Evolutionary conservation across 108 stramenopile species (phyloP).

Genomic region (Cyclotella baltica): DNA sequence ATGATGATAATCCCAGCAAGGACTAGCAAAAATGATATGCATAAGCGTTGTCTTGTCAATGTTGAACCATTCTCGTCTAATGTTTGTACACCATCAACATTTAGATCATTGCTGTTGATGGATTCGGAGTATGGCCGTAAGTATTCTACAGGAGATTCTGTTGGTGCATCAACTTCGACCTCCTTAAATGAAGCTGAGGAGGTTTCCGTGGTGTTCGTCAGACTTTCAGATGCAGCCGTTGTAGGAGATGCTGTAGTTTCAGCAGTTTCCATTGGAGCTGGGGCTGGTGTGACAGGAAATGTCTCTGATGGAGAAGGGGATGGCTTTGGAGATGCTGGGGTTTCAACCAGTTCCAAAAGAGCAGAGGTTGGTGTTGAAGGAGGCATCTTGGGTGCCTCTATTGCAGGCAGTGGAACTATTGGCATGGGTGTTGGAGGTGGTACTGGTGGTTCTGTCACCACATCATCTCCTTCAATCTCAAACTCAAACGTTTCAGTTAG

Average conservation of each 20-base stretch:
- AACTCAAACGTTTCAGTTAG: conserved; percentile 15
- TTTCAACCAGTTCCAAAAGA: conserved; percentile 1
- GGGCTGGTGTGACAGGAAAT: not conserved
- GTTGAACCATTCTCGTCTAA: not conserved
- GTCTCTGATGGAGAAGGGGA: not conserved
- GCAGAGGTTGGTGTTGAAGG: conserved; percentile 7
- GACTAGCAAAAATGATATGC: not conserved
- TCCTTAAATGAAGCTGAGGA: not conserved
- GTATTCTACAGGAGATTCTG: not conserved
- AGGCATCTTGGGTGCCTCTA: not conserved
- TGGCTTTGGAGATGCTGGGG: not conserved
- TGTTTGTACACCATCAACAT: not conserved
- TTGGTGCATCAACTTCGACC: not conserved
- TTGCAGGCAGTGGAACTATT: not conserved
- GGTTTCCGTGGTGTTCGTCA: too few relatives aligned
- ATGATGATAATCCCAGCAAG: not conserved
- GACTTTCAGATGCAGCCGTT: too few relatives aligned
- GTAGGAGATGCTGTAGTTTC: not conserved
- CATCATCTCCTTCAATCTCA: conserved; percentile 2
- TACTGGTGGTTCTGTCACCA: not conserved
- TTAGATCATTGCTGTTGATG: not conserved
- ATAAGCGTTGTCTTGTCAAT: not conserved
- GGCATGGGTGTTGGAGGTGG: conserved; percentile 1
- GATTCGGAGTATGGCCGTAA: not conserved
- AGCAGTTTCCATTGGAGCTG: too few relatives aligned